Evolutionary conservation across 345 rosid genomes (phyloP).

Genomic region (Hibiscus trionum): DNA sequence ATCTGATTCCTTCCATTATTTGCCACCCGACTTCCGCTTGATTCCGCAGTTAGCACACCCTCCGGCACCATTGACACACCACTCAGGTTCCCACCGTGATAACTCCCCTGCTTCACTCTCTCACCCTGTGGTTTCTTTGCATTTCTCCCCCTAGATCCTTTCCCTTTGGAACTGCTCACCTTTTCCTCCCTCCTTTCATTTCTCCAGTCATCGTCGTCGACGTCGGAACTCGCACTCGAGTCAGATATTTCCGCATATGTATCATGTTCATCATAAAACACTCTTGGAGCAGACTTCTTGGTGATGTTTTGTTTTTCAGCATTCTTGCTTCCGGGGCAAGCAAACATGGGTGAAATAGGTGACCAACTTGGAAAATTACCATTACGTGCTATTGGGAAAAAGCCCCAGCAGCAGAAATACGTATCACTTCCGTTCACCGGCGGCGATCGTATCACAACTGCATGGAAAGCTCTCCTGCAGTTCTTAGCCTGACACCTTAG

Average conservation of each 20-base stretch:
- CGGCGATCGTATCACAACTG: slow-evolving; percentile 49
- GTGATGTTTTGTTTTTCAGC: slow-evolving; percentile 8
- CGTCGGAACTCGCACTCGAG: slow-evolving; percentile 30
- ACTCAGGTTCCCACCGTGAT: slow-evolving; percentile 11
- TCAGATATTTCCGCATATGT: slow-evolving; percentile 53
- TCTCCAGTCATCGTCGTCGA: slow-evolving; percentile 44
- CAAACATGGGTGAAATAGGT: slow-evolving; percentile 63
- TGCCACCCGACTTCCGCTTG: slow-evolving; percentile 28
- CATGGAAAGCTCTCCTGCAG: slow-evolving; percentile 75
- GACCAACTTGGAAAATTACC: slow-evolving; percentile 43
- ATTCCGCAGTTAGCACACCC: slow-evolving; percentile 16
- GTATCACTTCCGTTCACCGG: slow-evolving; percentile 48
- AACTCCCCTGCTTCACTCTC: slow-evolving; percentile 27
- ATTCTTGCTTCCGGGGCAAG: slow-evolving; percentile 26
- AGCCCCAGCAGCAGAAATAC: slow-evolving; percentile 71
- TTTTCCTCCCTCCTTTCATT: slow-evolving; percentile 17
- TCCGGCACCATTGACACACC: slow-evolving; percentile 21
- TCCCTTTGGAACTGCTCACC: slow-evolving; percentile 22
- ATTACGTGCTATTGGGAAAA: slow-evolving; percentile 61
- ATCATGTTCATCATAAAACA: slow-evolving; percentile 46
- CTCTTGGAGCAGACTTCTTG: slow-evolving; percentile 17
- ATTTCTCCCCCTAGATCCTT: slow-evolving; percentile 30
- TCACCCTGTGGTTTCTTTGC: slow-evolving; percentile 31
- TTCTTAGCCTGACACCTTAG: slow-evolving; percentile 49
- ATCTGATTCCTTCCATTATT: slow-evolving; percentile 40